A percentile compares a stretch with the other conserved stretches of the same genome.
Evolutionary conservation across 1,139 yeast species (phyloP).

Genomic region (Yamadazyma atmosphaerica): DNA sequence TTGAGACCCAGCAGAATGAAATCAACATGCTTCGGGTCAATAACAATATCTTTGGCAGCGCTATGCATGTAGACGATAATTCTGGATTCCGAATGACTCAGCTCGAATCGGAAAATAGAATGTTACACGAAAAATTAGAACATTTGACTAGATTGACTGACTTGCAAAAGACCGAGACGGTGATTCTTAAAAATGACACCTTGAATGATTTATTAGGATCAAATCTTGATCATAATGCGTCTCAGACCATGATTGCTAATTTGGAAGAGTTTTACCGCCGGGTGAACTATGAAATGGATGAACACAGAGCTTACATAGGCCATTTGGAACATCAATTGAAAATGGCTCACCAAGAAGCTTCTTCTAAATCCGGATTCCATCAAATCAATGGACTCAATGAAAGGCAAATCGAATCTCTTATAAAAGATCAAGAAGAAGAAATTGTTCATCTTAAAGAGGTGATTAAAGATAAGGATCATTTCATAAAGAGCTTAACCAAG

Average conservation of each 20-base stretch:
- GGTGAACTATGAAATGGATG: constrained; percentile 54
- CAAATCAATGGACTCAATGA: constrained; percentile 13
- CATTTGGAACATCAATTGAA: constrained; percentile 63
- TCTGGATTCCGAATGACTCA: constrained; percentile 31
- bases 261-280: constrained; percentile 49
- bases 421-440: constrained; percentile 71
- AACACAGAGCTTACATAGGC: constrained; percentile 59
- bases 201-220: constrained; percentile 50
- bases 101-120: constrained; percentile 59
- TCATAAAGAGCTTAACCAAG: constrained; percentile 71
- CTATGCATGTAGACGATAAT: constrained; percentile 13
- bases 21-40: constrained; percentile 19
- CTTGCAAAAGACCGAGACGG: constrained; percentile 54
- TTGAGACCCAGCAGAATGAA: constrained; percentile 46
- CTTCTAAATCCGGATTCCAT: constrained; percentile 5
- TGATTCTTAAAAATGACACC: constrained; percentile 54
- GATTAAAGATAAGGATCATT: constrained; percentile 69
- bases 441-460: constrained; percentile 62
- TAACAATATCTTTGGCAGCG: neutral
- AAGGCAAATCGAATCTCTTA: constrained; percentile 15
- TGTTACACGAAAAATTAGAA: constrained; percentile 66
- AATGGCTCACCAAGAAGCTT: constrained; percentile 21
- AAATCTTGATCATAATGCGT: constrained; percentile 26
- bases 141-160: constrained; percentile 65
- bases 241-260: constrained; percentile 43